Evolutionary conservation across 2,329 filamentous ascomycete species (phyloP).

Genomic region (Aureobasidium uvarum): DNA sequence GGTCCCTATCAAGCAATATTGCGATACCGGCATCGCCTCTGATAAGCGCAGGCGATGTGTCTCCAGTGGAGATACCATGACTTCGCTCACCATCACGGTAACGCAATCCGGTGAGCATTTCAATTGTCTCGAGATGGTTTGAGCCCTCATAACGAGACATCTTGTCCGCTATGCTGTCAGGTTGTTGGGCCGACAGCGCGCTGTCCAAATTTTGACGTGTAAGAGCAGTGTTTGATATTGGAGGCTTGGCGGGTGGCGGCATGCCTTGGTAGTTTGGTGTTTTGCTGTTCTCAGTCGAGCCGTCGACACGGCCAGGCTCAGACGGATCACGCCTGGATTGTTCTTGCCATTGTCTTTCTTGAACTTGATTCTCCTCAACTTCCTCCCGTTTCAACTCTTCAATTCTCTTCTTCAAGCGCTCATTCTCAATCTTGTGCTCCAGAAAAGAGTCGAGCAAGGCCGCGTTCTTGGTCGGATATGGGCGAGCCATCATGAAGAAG

Average conservation of each 20-base stretch:
- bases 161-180: conserved; percentile 78
- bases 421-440: conserved; percentile 96
- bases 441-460: conserved; percentile 85
- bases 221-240: conserved; percentile 63
- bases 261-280: conserved; percentile 53
- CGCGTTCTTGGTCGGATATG: conserved; percentile 86
- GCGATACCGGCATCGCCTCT: conserved; percentile 84
- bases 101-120: conserved; percentile 84
- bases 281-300: conserved; percentile 23
- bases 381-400: conserved; percentile 83
- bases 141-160: conserved; percentile 76
- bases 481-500: conserved; percentile 89
- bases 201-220: conserved; percentile 80
- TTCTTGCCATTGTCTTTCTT: conserved; percentile 60
- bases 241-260: conserved; percentile 65
- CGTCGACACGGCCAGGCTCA: conserved; percentile 52
- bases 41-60: conserved; percentile 75
- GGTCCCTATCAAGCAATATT: conserved; percentile 75
- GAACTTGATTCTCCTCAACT: conserved; percentile 70
- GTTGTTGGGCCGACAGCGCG: conserved; percentile 60
- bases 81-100: conserved; percentile 89
- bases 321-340: conserved; percentile 23
- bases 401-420: conserved; percentile 79
- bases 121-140: conserved; percentile 80
- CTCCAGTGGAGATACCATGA: conserved; percentile 81